Evolutionary conservation across 805 yeast genomes (phyloP).

Genomic region (Ogataea parapolymorpha): DNA sequence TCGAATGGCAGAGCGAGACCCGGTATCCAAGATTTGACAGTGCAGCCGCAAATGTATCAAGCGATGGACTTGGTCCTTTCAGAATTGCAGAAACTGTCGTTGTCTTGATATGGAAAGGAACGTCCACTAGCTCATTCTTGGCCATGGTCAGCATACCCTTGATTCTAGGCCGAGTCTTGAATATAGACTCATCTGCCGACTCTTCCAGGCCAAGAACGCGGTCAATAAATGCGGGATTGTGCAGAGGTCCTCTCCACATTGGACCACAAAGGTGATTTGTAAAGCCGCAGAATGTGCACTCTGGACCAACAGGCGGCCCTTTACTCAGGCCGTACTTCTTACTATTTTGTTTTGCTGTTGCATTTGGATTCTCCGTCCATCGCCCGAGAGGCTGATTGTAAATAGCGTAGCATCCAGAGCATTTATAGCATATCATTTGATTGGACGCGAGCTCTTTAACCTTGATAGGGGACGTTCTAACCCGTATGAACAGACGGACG

Average conservation of each 20-base stretch:
- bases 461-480: slow-evolving; percentile 70
- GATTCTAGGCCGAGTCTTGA: slow-evolving; percentile 79
- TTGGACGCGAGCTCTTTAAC: slow-evolving; percentile 78
- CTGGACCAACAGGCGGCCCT: slow-evolving; percentile 57
- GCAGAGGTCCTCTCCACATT: slow-evolving; percentile 87
- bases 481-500: slow-evolving; percentile 79
- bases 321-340: slow-evolving; percentile 56
- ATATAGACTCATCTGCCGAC: slow-evolving; percentile 50
- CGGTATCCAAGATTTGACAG: slow-evolving; percentile 78
- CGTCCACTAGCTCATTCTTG: slow-evolving; percentile 54
- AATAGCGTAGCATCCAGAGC: slow-evolving; percentile 82
- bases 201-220: slow-evolving; percentile 54
- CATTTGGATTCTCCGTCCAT: slow-evolving; percentile 33
- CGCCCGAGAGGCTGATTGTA: slow-evolving; percentile 75
- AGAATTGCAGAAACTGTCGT: slow-evolving; percentile 71
- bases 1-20: slow-evolving; percentile 87
- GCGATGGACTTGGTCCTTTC: slow-evolving; percentile 80
- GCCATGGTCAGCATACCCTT: slow-evolving; percentile 93
- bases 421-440: slow-evolving; percentile 74
- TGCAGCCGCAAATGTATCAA: slow-evolving; percentile 70
- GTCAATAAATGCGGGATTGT: slow-evolving; percentile 63
- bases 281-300: slow-evolving; percentile 69
- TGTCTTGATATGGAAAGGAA: slow-evolving; percentile 82
- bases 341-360: slow-evolving; percentile 28
- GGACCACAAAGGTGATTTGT: slow-evolving; percentile 88